Conservation (phyloP, 768 basidiomycete genomes). For the Agaricus sinodeliciosus region DNA sequence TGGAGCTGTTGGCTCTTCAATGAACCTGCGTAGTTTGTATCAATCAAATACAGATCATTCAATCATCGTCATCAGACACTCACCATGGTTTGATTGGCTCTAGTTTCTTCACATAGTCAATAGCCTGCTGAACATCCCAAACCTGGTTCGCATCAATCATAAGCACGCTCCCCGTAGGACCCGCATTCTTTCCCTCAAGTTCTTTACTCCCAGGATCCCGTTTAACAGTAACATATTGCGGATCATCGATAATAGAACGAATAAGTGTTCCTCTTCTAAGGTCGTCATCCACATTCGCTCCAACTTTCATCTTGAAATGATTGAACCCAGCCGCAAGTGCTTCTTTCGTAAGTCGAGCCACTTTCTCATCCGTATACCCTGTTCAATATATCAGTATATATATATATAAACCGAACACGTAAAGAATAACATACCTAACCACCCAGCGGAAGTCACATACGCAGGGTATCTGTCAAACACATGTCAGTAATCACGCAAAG, state of each 20-base stretch:
- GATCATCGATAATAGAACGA: slow-evolving; percentile 92
- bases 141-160: slow-evolving; percentile 99
- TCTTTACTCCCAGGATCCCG: slow-evolving; percentile 57
- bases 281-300: slow-evolving; percentile 75
- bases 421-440: slow-evolving; percentile 55
- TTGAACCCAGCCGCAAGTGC: slow-evolving; percentile 87
- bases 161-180: slow-evolving; percentile 87
- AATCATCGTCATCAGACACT: slow-evolving; percentile 7
- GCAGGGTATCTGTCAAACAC: slow-evolving; percentile 67
- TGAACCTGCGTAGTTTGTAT: slow-evolving; percentile 52
- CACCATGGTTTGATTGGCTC: slow-evolving; percentile 84
- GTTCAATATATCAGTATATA: not conserved
- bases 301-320: slow-evolving; percentile 99
- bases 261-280: slow-evolving; percentile 84
- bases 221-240: slow-evolving; percentile 56
- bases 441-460: slow-evolving; percentile 90
- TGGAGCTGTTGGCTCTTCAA: slow-evolving; percentile 90
- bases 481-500: not conserved
- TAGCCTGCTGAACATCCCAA: slow-evolving; percentile 90
- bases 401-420: slow-evolving; percentile 38
- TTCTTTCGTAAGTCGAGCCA: slow-evolving; percentile 78
- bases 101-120: slow-evolving; percentile 82
- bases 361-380: slow-evolving; percentile 92
- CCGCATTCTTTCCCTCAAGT: slow-evolving; percentile 85
- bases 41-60: not conserved